A percentile compares a stretch with the other conserved stretches of the same genome.
Conservation (phyloP, 805 yeast genomes). For the Lipomyces yamanashiensis region DNA sequence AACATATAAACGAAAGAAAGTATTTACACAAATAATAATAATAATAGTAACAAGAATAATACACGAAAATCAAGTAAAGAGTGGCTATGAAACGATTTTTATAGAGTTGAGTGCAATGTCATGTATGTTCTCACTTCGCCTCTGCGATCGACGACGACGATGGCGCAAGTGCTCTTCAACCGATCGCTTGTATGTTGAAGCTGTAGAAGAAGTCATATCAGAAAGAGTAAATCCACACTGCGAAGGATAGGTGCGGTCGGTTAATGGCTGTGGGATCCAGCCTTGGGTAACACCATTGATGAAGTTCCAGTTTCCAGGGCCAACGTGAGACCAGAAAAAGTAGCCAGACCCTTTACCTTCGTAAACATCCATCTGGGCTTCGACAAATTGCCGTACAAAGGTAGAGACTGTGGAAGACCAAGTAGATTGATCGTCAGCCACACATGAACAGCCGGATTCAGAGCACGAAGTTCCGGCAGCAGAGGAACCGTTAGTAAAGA, state of each 20-base stretch:
- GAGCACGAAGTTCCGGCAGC: constrained; percentile 85
- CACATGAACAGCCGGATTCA: constrained; percentile 62
- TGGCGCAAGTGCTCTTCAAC: not conserved
- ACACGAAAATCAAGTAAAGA: not conserved
- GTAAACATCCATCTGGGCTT: constrained; percentile 87
- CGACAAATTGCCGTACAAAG: constrained; percentile 72
- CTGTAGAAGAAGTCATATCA: not conserved
- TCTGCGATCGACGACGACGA: not conserved
- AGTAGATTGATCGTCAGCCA: constrained; percentile 49
- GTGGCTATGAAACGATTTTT: not conserved
- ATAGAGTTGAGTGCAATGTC: not conserved
- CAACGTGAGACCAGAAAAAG: constrained; percentile 93
- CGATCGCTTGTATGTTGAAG: not conserved
- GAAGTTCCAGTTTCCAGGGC: constrained; percentile 86
- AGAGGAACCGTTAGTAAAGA: constrained; percentile 58
- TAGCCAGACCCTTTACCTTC: constrained; percentile 72
- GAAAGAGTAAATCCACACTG: constrained; percentile 55
- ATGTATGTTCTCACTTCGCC: not conserved
- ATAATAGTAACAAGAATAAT: no score
- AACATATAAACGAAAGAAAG: not conserved
- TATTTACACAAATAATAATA: not conserved
- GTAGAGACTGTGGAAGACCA: constrained; percentile 65
- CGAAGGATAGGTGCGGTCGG: constrained; percentile 67
- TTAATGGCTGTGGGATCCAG: constrained; percentile 80
- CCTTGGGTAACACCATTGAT: constrained; percentile 59